These are phyloP conservation scores for Echria macrotheca DNA, from an alignment of 495 filamentous ascomycete genomes.

Conservation along the genomic window DNA sequence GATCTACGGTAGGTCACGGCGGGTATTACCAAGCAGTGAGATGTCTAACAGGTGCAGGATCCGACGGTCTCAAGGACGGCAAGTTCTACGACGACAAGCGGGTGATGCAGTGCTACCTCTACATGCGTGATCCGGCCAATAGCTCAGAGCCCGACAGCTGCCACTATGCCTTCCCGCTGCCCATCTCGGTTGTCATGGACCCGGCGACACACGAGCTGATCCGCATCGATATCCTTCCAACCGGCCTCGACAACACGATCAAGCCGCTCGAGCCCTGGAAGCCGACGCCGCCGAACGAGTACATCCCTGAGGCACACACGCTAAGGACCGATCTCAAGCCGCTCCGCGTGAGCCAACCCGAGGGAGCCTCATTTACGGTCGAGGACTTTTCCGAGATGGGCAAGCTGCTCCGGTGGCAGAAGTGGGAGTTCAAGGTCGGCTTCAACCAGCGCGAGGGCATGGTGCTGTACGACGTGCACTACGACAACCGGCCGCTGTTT, in stretches of 20 bases:
- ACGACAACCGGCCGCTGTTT: conserved; percentile 57
- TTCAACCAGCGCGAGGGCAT: conserved; percentile 66
- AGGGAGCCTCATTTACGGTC: conserved; percentile 63
- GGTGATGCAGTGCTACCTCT: conserved; percentile 62
- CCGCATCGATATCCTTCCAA: conserved; percentile 55
- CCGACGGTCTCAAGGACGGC: conserved; percentile 56
- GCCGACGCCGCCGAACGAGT: conserved; percentile 55
- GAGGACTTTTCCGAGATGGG: conserved; percentile 33
- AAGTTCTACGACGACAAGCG: conserved; percentile 40
- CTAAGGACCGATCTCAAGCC: conserved; percentile 64
- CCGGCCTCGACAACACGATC: conserved; percentile 49
- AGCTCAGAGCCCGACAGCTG: conserved; percentile 57
- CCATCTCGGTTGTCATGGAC: conserved; percentile 68
- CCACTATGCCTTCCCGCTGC: conserved; percentile 73
- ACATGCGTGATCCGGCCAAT: conserved; percentile 47
- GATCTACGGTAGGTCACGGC: conserved; percentile 54
- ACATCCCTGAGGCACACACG: conserved; percentile 61
- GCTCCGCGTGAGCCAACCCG: conserved; percentile 66
- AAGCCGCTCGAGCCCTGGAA: conserved; percentile 23
- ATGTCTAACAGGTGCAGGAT: conserved; percentile 29
- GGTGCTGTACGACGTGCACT: conserved; percentile 59
- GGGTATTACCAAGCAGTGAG: neutral
- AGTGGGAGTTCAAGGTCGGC: conserved; percentile 59
- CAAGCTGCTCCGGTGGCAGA: conserved; percentile 51
- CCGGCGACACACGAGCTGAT: conserved; percentile 58